phyloP scores from a whole-genome alignment of 2,329 filamentous ascomycete genomes.

The Cladorrhinum sp. region DNA sequence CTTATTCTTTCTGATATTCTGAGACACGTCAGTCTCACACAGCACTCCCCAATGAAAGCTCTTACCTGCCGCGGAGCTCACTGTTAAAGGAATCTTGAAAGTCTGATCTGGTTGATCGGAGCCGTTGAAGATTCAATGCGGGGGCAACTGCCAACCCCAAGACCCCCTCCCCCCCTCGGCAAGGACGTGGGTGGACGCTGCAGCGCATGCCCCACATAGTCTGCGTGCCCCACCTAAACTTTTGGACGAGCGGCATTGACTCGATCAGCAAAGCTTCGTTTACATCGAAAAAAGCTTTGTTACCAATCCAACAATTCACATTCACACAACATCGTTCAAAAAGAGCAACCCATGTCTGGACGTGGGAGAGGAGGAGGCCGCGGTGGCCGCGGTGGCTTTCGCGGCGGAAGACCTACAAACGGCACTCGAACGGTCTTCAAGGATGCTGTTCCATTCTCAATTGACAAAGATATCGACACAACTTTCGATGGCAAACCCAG shows the following conservation, averaged over 20 bases:
- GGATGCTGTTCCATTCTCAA: constrained; percentile 50
- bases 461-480: constrained; percentile 47
- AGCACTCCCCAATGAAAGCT: no score
- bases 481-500: constrained; percentile 51
- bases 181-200: not conserved
- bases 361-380: constrained; percentile 41
- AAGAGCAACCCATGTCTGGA: constrained; percentile 45
- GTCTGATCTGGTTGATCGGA: not conserved
- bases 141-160: not conserved
- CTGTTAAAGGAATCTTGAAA: no score
- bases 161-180: no score
- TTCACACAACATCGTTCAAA: not conserved
- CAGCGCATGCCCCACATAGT: not conserved
- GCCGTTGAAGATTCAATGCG: not conserved
- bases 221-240: constrained; percentile 14
- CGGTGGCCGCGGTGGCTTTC: constrained; percentile 43
- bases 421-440: constrained; percentile 45
- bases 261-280: constrained; percentile 1
- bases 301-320: not conserved
- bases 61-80: no score
- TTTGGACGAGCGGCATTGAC: constrained; percentile 4
- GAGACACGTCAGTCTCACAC: no score
- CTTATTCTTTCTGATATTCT: no score
- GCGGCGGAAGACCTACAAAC: constrained; percentile 38
- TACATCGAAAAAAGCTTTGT: not conserved